Evolutionary conservation across 768 basidiomycete species (phyloP), one percentile per base, ranked within the genome.

Genomic region (Lactarius hengduanensis): DNA sequence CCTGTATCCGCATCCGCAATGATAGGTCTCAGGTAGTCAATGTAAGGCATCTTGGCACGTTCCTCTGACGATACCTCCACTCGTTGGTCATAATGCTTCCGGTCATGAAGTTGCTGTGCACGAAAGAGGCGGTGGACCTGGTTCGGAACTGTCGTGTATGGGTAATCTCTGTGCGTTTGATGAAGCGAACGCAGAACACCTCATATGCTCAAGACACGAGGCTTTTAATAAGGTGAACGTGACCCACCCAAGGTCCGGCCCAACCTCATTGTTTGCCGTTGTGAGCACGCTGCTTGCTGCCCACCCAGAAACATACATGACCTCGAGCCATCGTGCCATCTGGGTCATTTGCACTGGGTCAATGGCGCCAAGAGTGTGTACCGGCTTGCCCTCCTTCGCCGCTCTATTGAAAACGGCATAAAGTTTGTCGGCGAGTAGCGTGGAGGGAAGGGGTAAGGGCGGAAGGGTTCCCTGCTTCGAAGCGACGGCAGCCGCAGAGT

Each of bases 271-370:
- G 74, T 87, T 90, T 9, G 88, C 92, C 2, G 94, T 95, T 5
- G 94, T 95, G 60, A 96, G 79, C 57, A 94, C 82, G 70, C 91
- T 93, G 54, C 90, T 91, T 30, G 87, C 83, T 16, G 92, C 94
- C 94, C 94, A 96, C 11, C 96, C 95, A 59, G 90, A 92, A n/a
- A 98, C 80, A 72, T 98, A 98, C 3, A 94, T 85, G 40, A 90
- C 87, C 73, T 97, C 90, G 72, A 92, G 90, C 72, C 91, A 84
- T 61, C 79, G 80, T 9, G 92, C 95, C 91, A 94, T 93, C 78
- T 97, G 94, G 0, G 92, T 94, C 90, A 95, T 92, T 78, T 93
- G 94, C 16, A 95, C 85, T 0, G 94, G 94, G 74, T 97, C 96
- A 68, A 97, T 90, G 4, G 92, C 94, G 47, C 94, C 94, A 85